phyloP scores from a whole-genome alignment of 179 eudicot species.

The Beta macrorhiza region DNA sequence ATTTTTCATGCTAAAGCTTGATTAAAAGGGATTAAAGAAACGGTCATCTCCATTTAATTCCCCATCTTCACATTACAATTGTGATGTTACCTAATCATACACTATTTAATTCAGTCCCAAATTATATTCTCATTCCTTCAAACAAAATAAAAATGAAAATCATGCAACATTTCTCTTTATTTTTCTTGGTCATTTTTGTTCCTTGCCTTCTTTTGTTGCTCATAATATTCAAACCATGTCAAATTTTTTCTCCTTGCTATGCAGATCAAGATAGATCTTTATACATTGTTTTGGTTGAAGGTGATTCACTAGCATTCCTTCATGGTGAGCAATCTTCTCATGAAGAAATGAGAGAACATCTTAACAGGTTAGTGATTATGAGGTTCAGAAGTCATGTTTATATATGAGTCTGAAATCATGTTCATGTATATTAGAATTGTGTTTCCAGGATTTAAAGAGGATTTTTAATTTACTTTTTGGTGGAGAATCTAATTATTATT shows the following conservation, averaged over 20 bases:
- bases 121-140: background rate
- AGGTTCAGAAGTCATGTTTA: background rate
- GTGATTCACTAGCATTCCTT: conserved; percentile 64
- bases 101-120: background rate
- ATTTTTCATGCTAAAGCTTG: conserved; percentile 18
- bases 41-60: background rate
- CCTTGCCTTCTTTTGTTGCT: conserved; percentile 23
- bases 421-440: no score
- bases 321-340: conserved; percentile 15
- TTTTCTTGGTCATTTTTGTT: conserved; percentile 10
- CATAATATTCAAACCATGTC: conserved; percentile 30
- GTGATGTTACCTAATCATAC: conserved; percentile 18
- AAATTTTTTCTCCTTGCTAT: conserved; percentile 19
- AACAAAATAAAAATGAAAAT: conserved; percentile 16
- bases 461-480: no score
- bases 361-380: conserved; percentile 37
- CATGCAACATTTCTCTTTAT: background rate
- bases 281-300: conserved; percentile 68
- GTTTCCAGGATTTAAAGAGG: no score
- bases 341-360: conserved; percentile 27
- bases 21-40: conserved; percentile 11
- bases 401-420: no score
- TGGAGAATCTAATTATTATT: no score
- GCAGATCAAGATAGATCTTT: conserved; percentile 48
- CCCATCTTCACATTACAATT: conserved; percentile 24